Conservation (phyloP, 2,329 filamentous ascomycete genomes). For the Penicillium rolfsii region DNA sequence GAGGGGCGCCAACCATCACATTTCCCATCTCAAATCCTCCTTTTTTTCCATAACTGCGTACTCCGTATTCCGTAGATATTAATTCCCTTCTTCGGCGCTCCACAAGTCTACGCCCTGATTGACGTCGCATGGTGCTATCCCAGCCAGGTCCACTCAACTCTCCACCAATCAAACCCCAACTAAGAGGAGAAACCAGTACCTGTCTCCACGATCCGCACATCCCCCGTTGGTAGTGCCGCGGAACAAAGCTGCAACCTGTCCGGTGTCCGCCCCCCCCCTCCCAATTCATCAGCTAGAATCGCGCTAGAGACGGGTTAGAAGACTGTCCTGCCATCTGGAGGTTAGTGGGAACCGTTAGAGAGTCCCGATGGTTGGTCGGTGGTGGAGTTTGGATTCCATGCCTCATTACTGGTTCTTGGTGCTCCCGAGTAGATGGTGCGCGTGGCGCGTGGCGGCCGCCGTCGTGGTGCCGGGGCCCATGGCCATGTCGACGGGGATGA, state of each 20-base stretch:
- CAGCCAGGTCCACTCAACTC: conserved; percentile 21
- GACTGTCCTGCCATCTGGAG: not conserved
- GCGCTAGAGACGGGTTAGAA: conserved; percentile 39
- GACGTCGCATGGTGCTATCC: conserved; percentile 25
- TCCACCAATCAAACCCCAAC: conserved; percentile 1
- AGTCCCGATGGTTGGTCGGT: conserved; percentile 8
- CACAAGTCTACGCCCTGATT: conserved; percentile 11
- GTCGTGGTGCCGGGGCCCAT: not conserved
- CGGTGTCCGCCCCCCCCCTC: not conserved
- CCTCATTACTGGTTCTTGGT: not conserved
- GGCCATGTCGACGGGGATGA: conserved; percentile 6
- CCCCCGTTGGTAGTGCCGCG: conserved; percentile 27
- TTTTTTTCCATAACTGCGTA: not conserved
- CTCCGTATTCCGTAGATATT: too few species aligned
- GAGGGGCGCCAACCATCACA: not conserved
- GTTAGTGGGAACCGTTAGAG: conserved; percentile 31
- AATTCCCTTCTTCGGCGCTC: conserved; percentile 11
- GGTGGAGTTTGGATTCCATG: conserved; percentile 14
- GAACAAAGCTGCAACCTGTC: conserved; percentile 17
- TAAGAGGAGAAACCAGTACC: conserved; percentile 23
- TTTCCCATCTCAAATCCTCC: not conserved
- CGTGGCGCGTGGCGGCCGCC: conserved; percentile 1
- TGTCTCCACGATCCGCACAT: conserved; percentile 32
- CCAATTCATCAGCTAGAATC: conserved; percentile 34
- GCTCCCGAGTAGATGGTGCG: not conserved